Conservation (phyloP, 73 alveolate species). For the Blepharisma stoltei region DNA sequence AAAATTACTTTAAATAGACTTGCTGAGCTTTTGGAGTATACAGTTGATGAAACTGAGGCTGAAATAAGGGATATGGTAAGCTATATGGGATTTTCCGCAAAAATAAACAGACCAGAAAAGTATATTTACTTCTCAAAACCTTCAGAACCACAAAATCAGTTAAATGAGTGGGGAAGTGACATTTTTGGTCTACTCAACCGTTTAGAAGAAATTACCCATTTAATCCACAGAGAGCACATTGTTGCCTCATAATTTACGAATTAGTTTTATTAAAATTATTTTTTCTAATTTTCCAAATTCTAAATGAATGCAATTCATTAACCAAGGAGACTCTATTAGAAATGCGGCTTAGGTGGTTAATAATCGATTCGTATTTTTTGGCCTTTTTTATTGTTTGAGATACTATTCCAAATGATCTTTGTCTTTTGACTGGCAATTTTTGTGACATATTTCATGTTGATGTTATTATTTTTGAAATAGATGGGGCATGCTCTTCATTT, state of each 20-base stretch:
- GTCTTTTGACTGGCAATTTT: no score
- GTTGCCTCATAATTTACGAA: neutral
- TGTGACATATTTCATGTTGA: no score
- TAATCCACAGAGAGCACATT: slow-evolving; percentile 65
- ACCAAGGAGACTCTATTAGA: no score
- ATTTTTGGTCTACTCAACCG: slow-evolving; percentile 48
- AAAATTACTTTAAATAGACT: slow-evolving; percentile 69
- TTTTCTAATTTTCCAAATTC: no score
- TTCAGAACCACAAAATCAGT: slow-evolving; percentile 54
- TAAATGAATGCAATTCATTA: no score
- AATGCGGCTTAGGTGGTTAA: no score
- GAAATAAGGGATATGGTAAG: slow-evolving; percentile 87
- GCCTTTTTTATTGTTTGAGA: no score
- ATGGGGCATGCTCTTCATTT: no score
- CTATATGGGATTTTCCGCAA: slow-evolving; percentile 64
- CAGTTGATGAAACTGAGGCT: slow-evolving; percentile 62
- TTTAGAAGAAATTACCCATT: slow-evolving; percentile 69
- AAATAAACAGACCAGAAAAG: slow-evolving; percentile 72
- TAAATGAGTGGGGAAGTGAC: slow-evolving; percentile 71
- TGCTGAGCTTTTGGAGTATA: slow-evolving; percentile 60
- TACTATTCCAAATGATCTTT: no score
- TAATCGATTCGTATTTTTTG: no score
- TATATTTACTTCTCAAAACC: slow-evolving; percentile 59
- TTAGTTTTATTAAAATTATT: neutral
- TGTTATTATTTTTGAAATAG: no score